Percentiles rank a stretch among this genome's conserved stretches.
phyloP scores from a whole-genome alignment of 2,329 filamentous ascomycete genomes.

The Nemania abortiva region DNA sequence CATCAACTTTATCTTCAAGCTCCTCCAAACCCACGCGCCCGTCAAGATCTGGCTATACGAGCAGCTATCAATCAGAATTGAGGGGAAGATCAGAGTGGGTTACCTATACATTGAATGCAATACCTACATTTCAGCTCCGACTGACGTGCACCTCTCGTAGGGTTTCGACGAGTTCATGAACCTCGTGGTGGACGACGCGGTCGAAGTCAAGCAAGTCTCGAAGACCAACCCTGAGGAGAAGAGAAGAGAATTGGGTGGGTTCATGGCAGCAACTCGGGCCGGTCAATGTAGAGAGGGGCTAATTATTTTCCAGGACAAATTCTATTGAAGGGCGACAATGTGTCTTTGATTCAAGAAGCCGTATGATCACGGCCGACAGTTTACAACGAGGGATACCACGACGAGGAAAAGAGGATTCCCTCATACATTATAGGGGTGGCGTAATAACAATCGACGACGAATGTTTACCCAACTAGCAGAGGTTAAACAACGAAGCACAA shows the following conservation, averaged over 20 bases:
- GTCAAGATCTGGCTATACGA: conserved; percentile 98
- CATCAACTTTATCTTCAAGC: conserved; percentile 92
- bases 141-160: conserved; percentile 58
- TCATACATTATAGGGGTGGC: conserved; percentile 4
- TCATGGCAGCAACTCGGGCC: not conserved
- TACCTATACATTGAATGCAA: conserved; percentile 31
- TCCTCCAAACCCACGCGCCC: conserved; percentile 82
- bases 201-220: conserved; percentile 88
- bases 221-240: conserved; percentile 83
- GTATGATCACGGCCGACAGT: conserved; percentile 47
- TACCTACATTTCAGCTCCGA: not conserved
- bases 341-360: conserved; percentile 68
- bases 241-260: conserved; percentile 80
- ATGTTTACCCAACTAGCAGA: conserved; percentile 14
- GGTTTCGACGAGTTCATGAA: conserved; percentile 99
- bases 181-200: conserved; percentile 92
- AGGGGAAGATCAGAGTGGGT: conserved; percentile 92
- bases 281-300: conserved; percentile 10
- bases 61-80: conserved; percentile 92
- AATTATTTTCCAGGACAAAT: conserved; percentile 65
- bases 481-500: conserved; percentile 26
- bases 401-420: conserved; percentile 38
- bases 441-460: not conserved
- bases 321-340: conserved; percentile 75
- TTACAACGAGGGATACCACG: conserved; percentile 27